Evolutionary conservation across 169 alveolate species (phyloP), one percentile per base, ranked within the genome.

Genomic region (Theileria equi): DNA sequence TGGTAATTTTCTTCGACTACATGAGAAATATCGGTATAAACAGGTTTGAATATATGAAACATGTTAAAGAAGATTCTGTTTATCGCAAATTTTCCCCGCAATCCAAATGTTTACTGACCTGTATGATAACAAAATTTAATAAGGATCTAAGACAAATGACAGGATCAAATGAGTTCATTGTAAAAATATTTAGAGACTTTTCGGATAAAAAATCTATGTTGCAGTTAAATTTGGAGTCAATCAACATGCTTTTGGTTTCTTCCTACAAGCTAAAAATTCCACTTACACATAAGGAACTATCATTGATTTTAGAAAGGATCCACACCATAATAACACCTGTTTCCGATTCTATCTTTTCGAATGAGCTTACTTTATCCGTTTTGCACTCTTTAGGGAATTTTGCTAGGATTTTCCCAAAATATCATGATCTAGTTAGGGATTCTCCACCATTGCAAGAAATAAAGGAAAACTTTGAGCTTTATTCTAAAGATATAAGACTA

Each of bases 31-130:
- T 31, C 10, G 3, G 32, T 60, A 7, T 0, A 1, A 28, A 8
- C 32, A 73, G 83, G 84, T 41, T 32, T 13, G 65, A 63, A 23
- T 74, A 74, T 34, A 69, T 74, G 43, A 55, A 61, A 31, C 41
- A 6, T 17, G 35, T 41, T 29, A n/a, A 45, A 16, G 68, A 74
- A 3, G 54, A 57, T 6, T 38, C 23, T 2, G 38, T 28, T n/a
- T 74, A 38, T 55, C 40, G 29, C 25, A 52, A 62, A 35, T 26
- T 74, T 44, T 64, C 80, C 71, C 84, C 84, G 4, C 84, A 74
- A 36, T 74, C 84, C 5, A 74, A 74, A 21, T 74, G 84, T 58
- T 67, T 74, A 21, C 65, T 74, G 8, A 74, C 80, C 5, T 74
- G 80, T 26, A 79, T 74, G 25, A 71, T 69, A 28, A 59, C 77